Percentiles rank a stretch among this genome's conserved stretches.
phyloP scores from a whole-genome alignment of 345 rosid genomes.

The Citrus sp. region DNA sequence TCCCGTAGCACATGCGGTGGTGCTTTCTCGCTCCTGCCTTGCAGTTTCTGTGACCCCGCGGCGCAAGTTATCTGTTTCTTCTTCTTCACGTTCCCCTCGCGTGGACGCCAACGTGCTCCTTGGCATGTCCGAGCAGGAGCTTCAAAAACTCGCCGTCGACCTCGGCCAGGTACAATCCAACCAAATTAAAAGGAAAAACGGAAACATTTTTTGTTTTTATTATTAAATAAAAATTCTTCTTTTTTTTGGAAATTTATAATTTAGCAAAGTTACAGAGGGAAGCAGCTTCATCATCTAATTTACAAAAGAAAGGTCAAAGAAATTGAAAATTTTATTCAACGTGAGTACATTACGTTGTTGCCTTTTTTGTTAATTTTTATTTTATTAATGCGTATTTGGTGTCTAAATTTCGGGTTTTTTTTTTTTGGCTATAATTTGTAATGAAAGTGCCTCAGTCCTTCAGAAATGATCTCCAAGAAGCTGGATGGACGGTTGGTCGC shows the following conservation, averaged over 20 bases:
- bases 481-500: constrained; percentile 88
- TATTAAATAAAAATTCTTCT: background rate
- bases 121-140: constrained; percentile 89
- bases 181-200: background rate
- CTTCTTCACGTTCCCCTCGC: constrained; percentile 42
- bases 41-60: constrained; percentile 27
- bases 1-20: constrained; percentile 52
- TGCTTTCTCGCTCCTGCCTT: constrained; percentile 26
- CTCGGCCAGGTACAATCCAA: constrained; percentile 62
- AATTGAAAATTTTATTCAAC: constrained; percentile 72
- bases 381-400: background rate
- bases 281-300: constrained; percentile 82
- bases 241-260: background rate
- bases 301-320: constrained; percentile 79
- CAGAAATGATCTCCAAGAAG: constrained; percentile 69
- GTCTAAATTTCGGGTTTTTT: background rate
- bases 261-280: constrained; percentile 88
- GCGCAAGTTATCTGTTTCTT: constrained; percentile 24
- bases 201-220: too few species aligned
- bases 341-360: constrained; percentile 37
- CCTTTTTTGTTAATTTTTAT: background rate
- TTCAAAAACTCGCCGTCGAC: constrained; percentile 74
- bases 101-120: constrained; percentile 69
- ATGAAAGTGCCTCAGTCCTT: constrained; percentile 76
- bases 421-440: background rate